Evolutionary conservation across 2,329 filamentous ascomycete species (phyloP), one percentile per base, ranked within the genome.

Genomic region (Arthrobotrys entomopaga): DNA sequence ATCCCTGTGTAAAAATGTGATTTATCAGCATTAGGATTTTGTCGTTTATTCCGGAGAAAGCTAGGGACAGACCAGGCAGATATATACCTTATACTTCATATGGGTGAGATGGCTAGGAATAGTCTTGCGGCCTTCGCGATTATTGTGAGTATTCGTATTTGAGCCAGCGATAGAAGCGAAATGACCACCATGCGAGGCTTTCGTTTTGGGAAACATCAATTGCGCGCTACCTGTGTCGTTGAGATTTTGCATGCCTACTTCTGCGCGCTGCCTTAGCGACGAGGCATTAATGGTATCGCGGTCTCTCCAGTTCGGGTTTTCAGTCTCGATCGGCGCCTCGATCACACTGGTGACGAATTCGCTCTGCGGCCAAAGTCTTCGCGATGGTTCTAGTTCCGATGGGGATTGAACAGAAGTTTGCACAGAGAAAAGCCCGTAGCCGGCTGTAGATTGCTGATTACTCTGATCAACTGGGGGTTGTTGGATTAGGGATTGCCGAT

Each of bases 71-170:
- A 7, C 19, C 1, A 50, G 15, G n/a, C n/a, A 20, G 19, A 50
- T 16, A 20, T 22, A 29, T 54, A 72, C 67, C 48, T 72, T 72
- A 20, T 72, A 72, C 60, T 72, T 72, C 67, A 72, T 72, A 46
- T 72, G 59, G 20, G 67, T 72, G 8, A 72, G 40, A 34, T 72
- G 67, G 24, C 67, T 72, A 8, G 67, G 67, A 7, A 72, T 72
- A 19, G 67, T 72, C 26, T 72, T 72, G 20, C 54, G 56, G 11
- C 40, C 34, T 38, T 72, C 67, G 1, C 60, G 53, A 26, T 50
- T 43, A 22, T 52, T 13, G 19, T 43, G 34, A 26, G 43, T 20
- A 16, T 61, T 69, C 19, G n/a, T 11, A 16, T 22, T 34, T 29
- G 22, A 22, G 19, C 29, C 42, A 26, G 40, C 60, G n/a, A 19